phyloP scores from a whole-genome alignment of 2,329 filamentous ascomycete genomes.

The Decorospora gaudefroyi region DNA sequence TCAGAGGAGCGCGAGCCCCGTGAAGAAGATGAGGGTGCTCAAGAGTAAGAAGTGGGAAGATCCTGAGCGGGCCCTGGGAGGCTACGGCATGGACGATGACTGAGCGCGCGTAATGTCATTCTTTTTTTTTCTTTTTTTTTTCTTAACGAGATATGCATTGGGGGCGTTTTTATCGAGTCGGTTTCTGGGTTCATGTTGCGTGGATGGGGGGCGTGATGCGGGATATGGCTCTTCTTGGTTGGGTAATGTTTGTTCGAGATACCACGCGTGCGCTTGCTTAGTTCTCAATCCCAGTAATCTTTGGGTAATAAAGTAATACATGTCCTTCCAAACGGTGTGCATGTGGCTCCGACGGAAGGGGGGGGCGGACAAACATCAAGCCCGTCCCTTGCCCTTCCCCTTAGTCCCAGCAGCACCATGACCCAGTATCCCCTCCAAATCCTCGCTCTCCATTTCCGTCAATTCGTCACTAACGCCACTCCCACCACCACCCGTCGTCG shows the following conservation, averaged over 20 bases:
- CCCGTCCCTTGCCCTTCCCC: not conserved
- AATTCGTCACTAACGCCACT: slow-evolving; percentile 7
- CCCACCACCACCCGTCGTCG: no score
- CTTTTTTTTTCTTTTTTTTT: no score
- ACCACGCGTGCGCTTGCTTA: slow-evolving; percentile 9
- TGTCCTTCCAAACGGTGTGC: no score
- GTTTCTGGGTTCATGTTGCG: no score
- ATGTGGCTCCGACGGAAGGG: no score
- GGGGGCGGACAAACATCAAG: no score
- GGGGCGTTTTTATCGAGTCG: slow-evolving; percentile 1
- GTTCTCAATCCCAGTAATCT: not conserved
- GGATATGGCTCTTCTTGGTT: not conserved
- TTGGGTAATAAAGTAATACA: not conserved
- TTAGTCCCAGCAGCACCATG: not conserved
- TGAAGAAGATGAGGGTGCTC: slow-evolving; percentile 56
- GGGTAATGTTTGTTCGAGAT: slow-evolving; percentile 9
- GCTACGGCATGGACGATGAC: slow-evolving; percentile 26
- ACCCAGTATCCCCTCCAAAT: slow-evolving; percentile 6
- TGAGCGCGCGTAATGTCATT: slow-evolving; percentile 10
- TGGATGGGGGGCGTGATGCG: no score
- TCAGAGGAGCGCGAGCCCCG: slow-evolving; percentile 48
- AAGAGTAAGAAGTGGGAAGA: slow-evolving; percentile 56
- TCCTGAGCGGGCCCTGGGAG: slow-evolving; percentile 29
- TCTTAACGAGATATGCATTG: slow-evolving; percentile 10
- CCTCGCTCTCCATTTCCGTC: slow-evolving; percentile 8